Conservation (phyloP, 2,329 filamentous ascomycete genomes). For the Rasamsonia emersonii region DNA sequence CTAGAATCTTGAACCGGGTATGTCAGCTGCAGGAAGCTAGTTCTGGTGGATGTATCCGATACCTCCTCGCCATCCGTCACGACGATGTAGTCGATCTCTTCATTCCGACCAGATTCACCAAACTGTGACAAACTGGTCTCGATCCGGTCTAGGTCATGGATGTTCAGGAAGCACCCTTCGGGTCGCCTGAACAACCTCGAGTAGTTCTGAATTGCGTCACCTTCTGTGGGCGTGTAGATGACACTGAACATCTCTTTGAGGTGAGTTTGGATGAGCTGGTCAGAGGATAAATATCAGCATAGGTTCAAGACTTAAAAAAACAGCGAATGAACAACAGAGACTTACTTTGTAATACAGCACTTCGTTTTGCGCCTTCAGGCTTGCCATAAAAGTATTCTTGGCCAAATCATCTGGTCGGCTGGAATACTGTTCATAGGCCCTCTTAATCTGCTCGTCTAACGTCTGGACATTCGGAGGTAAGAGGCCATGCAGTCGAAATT, state of each 20-base stretch:
- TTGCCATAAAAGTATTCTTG: constrained; percentile 83
- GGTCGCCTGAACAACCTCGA: constrained; percentile 68
- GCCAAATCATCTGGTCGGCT: constrained; percentile 56
- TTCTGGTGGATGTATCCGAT: neutral
- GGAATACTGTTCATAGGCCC: constrained; percentile 74
- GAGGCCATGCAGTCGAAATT: constrained; percentile 64
- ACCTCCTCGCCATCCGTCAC: constrained; percentile 61
- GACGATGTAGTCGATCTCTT: constrained; percentile 82
- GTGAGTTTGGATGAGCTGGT: constrained; percentile 63
- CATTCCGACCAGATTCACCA: constrained; percentile 54
- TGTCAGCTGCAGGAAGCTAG: constrained; percentile 9
- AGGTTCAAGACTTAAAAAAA: neutral
- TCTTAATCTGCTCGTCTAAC: constrained; percentile 64
- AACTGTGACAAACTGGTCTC: constrained; percentile 49
- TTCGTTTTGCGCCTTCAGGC: constrained; percentile 75
- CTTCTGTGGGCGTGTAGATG: constrained; percentile 88
- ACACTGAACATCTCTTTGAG: constrained; percentile 81
- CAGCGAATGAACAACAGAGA: no score
- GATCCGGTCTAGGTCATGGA: constrained; percentile 58
- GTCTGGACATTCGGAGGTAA: constrained; percentile 65
- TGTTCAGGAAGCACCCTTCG: constrained; percentile 73
- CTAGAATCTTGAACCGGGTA: constrained; percentile 57
- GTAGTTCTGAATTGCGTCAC: constrained; percentile 78
- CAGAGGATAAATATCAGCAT: constrained; percentile 1
- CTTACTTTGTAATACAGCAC: constrained; percentile 68